phyloP scores from a whole-genome alignment of 768 basidiomycete genomes.

The Rhodotorula sphaerocarpa region DNA sequence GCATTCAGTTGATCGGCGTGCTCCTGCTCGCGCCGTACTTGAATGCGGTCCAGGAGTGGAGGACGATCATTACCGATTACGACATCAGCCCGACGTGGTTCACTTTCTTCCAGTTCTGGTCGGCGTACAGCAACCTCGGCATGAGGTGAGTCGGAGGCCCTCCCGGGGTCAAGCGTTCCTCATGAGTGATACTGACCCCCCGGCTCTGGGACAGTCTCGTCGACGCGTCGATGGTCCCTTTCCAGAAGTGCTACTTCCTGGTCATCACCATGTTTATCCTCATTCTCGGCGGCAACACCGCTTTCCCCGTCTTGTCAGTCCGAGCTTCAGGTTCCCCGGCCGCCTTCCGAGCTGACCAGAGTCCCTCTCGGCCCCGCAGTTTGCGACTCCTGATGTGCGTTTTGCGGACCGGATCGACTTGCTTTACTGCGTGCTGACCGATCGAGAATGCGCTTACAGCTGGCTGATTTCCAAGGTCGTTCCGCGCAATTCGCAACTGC shows the following conservation, averaged over 20 bases:
- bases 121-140: conserved; percentile 62
- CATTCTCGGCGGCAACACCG: conserved; percentile 86
- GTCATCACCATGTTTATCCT: conserved; percentile 57
- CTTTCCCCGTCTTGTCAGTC: conserved; percentile 60
- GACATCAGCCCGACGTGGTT: conserved; percentile 44
- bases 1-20: conserved; percentile 60
- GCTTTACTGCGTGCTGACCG: not conserved
- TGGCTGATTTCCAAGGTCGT: conserved; percentile 64
- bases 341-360: conserved; percentile 7
- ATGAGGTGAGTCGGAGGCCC: conserved; percentile 42
- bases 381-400: conserved; percentile 73
- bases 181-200: too few relatives aligned
- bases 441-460: conserved; percentile 47
- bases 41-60: conserved; percentile 46
- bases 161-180: not conserved
- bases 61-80: not conserved
- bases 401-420: accelerated
- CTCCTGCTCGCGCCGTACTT: conserved; percentile 75
- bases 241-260: conserved; percentile 53
- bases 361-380: conserved; percentile 44
- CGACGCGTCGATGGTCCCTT: conserved; percentile 85
- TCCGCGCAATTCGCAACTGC: conserved; percentile 53
- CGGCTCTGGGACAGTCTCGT: too few relatives aligned
- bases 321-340: too few relatives aligned
- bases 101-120: conserved; percentile 29